Evolutionary conservation across 75 land plant genomes (phyloP).

Genomic region (Adiantum capillusveneris): DNA sequence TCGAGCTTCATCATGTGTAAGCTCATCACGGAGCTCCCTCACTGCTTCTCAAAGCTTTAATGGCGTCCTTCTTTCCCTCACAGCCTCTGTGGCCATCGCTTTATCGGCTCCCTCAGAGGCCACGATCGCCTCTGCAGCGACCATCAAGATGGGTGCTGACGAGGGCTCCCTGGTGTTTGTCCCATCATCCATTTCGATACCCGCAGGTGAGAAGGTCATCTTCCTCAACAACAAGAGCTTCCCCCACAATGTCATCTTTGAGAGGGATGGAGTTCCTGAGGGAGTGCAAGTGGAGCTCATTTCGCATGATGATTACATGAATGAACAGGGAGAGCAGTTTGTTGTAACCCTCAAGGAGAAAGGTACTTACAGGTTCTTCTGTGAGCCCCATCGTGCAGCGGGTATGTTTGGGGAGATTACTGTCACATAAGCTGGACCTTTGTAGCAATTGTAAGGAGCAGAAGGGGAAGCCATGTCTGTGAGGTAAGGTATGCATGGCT

Average conservation of each 20-base stretch:
- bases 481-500: too few species aligned
- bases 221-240: slow-evolving; percentile 91
- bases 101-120: slow-evolving; percentile 12
- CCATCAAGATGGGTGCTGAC: slow-evolving; percentile 52
- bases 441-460: too few species aligned
- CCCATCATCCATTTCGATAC: slow-evolving; percentile 35
- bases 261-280: slow-evolving; percentile 69
- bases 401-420: slow-evolving; percentile 79
- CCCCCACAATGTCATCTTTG: slow-evolving; percentile 90
- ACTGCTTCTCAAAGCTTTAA: too few species aligned
- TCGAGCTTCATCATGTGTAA: too few species aligned
- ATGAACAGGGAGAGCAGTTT: slow-evolving; percentile 67
- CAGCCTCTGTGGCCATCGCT: too few species aligned
- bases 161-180: slow-evolving; percentile 59
- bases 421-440: slow-evolving; percentile 45
- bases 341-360: slow-evolving; percentile 41
- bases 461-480: too few species aligned
- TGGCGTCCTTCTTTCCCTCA: too few species aligned
- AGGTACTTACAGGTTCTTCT: slow-evolving; percentile 75
- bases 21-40: too few species aligned
- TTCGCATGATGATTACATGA: slow-evolving; percentile 67
- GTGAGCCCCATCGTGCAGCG: slow-evolving; percentile 77
- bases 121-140: slow-evolving; percentile 49
- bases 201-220: slow-evolving; percentile 55
- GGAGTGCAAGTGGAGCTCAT: slow-evolving; percentile 53